These are phyloP conservation scores for Trichoderma pleuroti DNA, from an alignment of 2,329 filamentous ascomycete genomes.

Conservation along the genomic window DNA sequence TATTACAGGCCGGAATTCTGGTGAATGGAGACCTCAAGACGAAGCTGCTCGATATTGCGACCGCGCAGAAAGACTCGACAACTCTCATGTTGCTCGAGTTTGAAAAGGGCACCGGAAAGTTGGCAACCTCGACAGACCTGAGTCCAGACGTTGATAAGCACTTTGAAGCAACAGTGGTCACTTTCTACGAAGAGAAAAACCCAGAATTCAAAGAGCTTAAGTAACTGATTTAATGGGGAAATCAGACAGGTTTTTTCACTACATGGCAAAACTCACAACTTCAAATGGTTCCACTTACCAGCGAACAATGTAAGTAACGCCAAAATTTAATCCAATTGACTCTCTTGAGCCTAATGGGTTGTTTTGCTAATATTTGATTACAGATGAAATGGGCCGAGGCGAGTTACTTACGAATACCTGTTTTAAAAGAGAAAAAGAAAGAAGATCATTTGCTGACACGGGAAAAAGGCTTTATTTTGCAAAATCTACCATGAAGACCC, in stretches of 20 bases:
- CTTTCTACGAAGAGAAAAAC: not conserved
- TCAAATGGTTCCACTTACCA: not conserved
- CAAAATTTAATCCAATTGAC: accelerated
- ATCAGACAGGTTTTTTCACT: accelerated
- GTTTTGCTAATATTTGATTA: not conserved
- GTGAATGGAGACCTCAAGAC: not conserved
- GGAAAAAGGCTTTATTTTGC: not conserved
- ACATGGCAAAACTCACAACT: accelerated
- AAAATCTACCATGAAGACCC: not conserved
- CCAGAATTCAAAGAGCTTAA: not conserved
- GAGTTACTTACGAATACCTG: too few relatives aligned
- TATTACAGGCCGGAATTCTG: not conserved
- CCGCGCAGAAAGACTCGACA: not conserved
- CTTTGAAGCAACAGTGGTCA: not conserved
- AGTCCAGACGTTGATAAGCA: not conserved
- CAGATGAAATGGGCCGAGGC: constrained; percentile 2
- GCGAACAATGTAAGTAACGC: not conserved
- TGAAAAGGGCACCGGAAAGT: not conserved
- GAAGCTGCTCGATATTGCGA: not conserved
- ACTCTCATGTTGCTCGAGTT: not conserved
- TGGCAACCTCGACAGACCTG: not conserved
- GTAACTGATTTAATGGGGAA: not conserved
- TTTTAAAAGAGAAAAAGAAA: not conserved
- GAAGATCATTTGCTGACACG: not conserved
- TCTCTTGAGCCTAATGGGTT: not conserved